Evolutionary conservation across 148 eudicot species (phyloP).

Genomic region (Cornus controversa): DNA sequence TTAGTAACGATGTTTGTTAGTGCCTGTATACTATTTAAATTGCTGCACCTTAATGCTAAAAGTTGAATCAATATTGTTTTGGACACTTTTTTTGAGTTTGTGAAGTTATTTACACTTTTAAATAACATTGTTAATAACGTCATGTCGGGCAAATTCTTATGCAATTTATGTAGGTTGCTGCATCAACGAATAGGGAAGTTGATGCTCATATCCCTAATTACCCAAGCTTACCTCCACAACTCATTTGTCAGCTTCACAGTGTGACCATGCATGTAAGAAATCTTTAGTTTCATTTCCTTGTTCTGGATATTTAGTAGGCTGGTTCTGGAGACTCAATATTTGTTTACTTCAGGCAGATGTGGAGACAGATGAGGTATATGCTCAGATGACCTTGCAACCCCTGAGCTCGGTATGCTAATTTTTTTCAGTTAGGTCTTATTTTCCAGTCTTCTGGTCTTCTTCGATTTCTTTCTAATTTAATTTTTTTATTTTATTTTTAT

Average conservation of each 20-base stretch:
- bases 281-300: not conserved
- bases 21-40: not conserved
- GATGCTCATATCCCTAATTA: constrained; percentile 40
- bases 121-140: not conserved
- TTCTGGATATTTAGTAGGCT: not conserved
- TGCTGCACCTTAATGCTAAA: not conserved
- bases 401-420: constrained; percentile 25
- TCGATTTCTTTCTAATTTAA: not conserved
- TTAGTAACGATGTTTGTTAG: not conserved
- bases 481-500: too few relatives aligned
- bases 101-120: not conserved
- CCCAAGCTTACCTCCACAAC: constrained; percentile 43
- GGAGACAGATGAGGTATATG: constrained; percentile 47
- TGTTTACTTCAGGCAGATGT: constrained; percentile 33
- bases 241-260: constrained; percentile 43
- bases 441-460: not conserved
- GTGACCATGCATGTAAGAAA: constrained; percentile 37
- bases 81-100: not conserved
- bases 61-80: not conserved
- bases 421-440: not conserved
- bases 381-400: constrained; percentile 47
- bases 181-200: constrained; percentile 40
- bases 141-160: not conserved
- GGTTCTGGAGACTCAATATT: constrained; percentile 7
- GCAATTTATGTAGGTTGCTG: constrained; percentile 26